phyloP scores from a whole-genome alignment of 2,329 filamentous ascomycete genomes.

The Verticillium tricorpus region DNA sequence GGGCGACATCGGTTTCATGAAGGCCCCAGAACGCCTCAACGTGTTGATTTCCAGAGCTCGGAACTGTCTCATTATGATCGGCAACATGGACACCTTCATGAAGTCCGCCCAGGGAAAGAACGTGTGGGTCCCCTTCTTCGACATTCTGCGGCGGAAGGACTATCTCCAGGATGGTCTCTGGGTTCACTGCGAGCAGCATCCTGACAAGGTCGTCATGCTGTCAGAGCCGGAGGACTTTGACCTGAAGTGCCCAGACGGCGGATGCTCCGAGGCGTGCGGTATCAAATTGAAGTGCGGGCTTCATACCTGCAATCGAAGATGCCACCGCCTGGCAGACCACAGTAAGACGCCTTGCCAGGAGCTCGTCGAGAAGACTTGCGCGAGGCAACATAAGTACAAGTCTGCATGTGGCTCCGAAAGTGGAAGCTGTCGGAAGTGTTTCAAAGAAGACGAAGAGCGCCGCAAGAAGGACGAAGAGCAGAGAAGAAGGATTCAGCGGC shows the following conservation, averaged over 20 bases:
- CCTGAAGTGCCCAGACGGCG: constrained; percentile 61
- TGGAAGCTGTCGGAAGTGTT: constrained; percentile 45
- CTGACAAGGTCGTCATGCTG: constrained; percentile 41
- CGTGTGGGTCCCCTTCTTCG: constrained; percentile 55
- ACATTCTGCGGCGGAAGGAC: constrained; percentile 43
- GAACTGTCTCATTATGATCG: constrained; percentile 62
- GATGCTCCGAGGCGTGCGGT: constrained; percentile 60
- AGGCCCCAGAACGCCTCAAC: constrained; percentile 61
- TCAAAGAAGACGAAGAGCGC: constrained; percentile 39
- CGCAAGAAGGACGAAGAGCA: constrained; percentile 34
- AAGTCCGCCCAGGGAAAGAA: constrained; percentile 50
- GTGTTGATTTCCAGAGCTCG: constrained; percentile 66
- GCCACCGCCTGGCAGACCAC: constrained; percentile 60
- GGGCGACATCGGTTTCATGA: constrained; percentile 68
- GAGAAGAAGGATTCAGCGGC: constrained; percentile 37
- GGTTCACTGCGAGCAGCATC: constrained; percentile 57
- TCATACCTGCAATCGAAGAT: constrained; percentile 56
- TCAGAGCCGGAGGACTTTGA: constrained; percentile 54
- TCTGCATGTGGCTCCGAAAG: constrained; percentile 39
- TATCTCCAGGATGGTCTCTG: constrained; percentile 58
- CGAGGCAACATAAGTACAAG: constrained; percentile 43
- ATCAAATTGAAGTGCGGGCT: constrained; percentile 46
- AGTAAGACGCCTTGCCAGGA: constrained; percentile 34
- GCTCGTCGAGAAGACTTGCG: constrained; percentile 41
- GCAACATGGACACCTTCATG: constrained; percentile 64